phyloP scores from a whole-genome alignment of 1,284 basidiomycete species.

The Anthracocystis setariae region DNA sequence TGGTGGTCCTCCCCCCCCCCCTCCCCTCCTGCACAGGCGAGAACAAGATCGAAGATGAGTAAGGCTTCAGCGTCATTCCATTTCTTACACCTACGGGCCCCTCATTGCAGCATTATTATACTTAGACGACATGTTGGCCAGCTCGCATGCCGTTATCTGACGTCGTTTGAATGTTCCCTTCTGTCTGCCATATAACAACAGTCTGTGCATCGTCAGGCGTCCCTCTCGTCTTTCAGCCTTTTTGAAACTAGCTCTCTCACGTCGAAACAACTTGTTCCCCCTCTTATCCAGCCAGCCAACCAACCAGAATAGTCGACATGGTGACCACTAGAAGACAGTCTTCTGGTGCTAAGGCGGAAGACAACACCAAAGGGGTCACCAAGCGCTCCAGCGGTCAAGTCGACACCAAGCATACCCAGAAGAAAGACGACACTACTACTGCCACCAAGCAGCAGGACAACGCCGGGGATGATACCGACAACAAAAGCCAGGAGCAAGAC shows the following conservation, averaged over 20 bases:
- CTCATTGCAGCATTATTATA: no score
- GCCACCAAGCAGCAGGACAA: slow-evolving; percentile 6
- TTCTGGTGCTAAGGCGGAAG: slow-evolving; percentile 4
- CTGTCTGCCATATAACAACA: background rate
- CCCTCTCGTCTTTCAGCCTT: background rate
- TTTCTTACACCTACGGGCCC: background rate
- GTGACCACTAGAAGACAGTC: slow-evolving; percentile 33
- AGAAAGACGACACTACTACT: slow-evolving; percentile 6
- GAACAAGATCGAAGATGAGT: slow-evolving; percentile 25
- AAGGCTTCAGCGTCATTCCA: slow-evolving; percentile 34
- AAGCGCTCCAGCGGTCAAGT: slow-evolving; percentile 14
- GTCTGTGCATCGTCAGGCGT: background rate
- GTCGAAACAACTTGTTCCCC: no score
- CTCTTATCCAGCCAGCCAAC: background rate
- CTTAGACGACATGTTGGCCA: no score
- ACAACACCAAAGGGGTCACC: slow-evolving; percentile 4
- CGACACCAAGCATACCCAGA: background rate
- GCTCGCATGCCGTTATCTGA: no score
- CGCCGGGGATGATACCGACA: slow-evolving; percentile 1
- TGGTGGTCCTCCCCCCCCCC: background rate
- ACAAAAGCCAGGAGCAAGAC: background rate
- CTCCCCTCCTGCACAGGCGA: slow-evolving; percentile 18
- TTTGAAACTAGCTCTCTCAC: background rate
- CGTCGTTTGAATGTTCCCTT: no score
- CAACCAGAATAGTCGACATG: slow-evolving; percentile 12